Percentiles rank a stretch among this genome's conserved stretches.
phyloP scores from a whole-genome alignment of 2,329 filamentous ascomycete species.

The Aureobasidium zeae region DNA sequence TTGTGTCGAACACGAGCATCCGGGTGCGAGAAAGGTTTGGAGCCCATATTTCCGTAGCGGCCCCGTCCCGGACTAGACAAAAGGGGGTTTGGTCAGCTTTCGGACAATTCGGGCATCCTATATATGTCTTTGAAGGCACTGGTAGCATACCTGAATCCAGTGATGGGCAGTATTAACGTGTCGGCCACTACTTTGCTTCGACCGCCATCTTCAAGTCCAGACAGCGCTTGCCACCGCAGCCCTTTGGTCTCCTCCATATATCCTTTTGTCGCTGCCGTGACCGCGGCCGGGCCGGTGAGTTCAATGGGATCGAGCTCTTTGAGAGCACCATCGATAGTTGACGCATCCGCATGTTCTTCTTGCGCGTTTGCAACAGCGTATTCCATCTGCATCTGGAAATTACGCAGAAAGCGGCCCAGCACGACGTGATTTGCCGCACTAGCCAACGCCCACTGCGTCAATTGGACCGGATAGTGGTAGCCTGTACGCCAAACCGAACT shows the following conservation, averaged over 20 bases:
- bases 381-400: background rate
- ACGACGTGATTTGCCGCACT: background rate
- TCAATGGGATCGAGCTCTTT: background rate
- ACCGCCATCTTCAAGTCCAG: background rate
- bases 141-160: background rate
- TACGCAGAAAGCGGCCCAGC: background rate
- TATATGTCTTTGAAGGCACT: background rate
- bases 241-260: background rate
- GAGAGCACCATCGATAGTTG: background rate
- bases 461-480: background rate
- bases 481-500: background rate
- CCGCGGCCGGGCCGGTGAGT: background rate
- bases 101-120: background rate
- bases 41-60: background rate
- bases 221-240: background rate
- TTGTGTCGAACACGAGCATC: background rate
- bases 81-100: background rate
- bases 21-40: background rate
- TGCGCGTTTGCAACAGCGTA: background rate
- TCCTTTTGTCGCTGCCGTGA: background rate
- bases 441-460: background rate
- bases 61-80: background rate
- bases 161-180: background rate
- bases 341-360: background rate
- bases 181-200: background rate